Percentiles rank a stretch among this genome's conserved stretches.
Conservation (phyloP, 441 rosid species). For the Corymbia calophylla region DNA sequence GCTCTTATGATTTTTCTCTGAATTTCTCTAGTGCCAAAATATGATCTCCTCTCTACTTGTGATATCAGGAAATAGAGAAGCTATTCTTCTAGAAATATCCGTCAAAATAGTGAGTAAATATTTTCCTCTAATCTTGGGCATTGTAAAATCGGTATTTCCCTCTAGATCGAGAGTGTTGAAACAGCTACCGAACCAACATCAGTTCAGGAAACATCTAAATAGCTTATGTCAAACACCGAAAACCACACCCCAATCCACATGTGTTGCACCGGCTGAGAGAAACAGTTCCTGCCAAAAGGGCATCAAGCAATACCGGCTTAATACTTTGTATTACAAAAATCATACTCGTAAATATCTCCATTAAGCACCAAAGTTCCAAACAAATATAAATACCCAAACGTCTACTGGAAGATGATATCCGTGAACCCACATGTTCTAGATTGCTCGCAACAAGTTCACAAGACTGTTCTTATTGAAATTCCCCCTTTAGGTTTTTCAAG, state of each 20-base stretch:
- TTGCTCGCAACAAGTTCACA: no score
- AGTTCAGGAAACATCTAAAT: conserved; percentile 93
- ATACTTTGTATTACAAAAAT: no score
- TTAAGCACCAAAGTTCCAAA: no score
- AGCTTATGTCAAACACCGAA: conserved; percentile 66
- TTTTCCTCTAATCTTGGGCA: conserved; percentile 49
- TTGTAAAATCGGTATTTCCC: conserved; percentile 36
- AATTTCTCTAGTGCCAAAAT: conserved; percentile 4
- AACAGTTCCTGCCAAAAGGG: no score
- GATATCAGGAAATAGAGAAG: conserved; percentile 54
- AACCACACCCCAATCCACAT: conserved; percentile 66
- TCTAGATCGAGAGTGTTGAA: conserved; percentile 56
- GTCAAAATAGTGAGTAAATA: conserved; percentile 47
- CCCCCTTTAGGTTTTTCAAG: no score
- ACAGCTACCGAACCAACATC: conserved; percentile 60
- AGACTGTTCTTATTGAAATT: no score
- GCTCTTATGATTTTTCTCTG: background rate
- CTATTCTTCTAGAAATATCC: conserved; percentile 48
- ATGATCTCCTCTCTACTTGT: conserved; percentile 39
- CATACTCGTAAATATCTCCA: no score
- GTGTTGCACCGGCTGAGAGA: conserved; percentile 77
- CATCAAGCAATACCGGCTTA: no score
- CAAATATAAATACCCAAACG: no score
- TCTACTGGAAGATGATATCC: no score
- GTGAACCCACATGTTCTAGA: no score